Conservation (phyloP, 306 rosid genomes). For the Vachellia collinsii region DNA sequence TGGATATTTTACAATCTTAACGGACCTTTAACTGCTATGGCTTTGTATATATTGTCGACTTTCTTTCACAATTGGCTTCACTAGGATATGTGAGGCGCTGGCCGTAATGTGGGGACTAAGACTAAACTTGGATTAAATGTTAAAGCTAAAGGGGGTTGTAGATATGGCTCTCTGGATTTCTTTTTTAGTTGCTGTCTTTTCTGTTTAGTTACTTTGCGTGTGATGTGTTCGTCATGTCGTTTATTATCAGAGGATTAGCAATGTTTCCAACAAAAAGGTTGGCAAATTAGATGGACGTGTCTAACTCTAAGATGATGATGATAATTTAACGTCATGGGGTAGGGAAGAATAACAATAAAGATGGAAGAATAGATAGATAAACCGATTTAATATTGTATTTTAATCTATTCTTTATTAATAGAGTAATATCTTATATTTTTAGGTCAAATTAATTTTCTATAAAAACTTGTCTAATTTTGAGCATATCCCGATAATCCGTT, state of each 20-base stretch:
- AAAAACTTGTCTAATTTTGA: too few species aligned
- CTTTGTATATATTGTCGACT: conserved; percentile 29
- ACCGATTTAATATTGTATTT: too few species aligned
- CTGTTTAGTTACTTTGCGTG: background rate
- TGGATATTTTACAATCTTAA: conserved; percentile 15
- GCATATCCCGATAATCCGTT: too few species aligned
- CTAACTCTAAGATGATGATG: background rate
- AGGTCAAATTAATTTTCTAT: too few species aligned
- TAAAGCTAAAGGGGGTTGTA: conserved; percentile 26
- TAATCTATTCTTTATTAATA: too few species aligned
- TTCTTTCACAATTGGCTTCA: background rate
- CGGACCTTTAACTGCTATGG: conserved; percentile 21
- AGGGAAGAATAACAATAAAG: too few species aligned
- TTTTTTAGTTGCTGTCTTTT: background rate
- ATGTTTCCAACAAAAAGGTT: background rate
- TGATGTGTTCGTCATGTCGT: background rate
- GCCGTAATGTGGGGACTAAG: background rate
- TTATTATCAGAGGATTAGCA: background rate
- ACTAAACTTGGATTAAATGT: conserved; percentile 22
- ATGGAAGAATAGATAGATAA: too few species aligned
- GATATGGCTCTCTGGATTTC: conserved; percentile 27
- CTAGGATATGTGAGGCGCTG: conserved; percentile 15
- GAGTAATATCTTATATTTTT: too few species aligned
- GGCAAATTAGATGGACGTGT: background rate
- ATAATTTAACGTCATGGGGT: too few species aligned